Evolutionary conservation across 371 early-diverging fungal genomes (phyloP), one percentile per base, ranked within the genome.

Genomic region (Mucor plumbeus): DNA sequence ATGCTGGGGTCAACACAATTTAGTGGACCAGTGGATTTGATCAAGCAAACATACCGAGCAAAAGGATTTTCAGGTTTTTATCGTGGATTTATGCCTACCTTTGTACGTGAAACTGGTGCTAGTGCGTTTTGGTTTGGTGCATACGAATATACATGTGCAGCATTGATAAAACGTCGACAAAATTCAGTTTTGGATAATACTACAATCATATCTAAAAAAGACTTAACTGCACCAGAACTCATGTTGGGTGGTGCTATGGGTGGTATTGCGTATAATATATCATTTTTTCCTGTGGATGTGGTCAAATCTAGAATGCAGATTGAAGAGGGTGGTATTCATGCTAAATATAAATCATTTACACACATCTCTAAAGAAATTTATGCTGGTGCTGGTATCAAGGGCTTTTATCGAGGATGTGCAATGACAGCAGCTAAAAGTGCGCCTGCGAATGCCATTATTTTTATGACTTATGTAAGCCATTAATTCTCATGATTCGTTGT

Each of bases 61-160:
- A 95, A 96, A 5, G 65, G 65, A 5, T 35, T 94, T 8, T 59
- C 69, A 0, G 97, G 95, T 1, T 86, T 97, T 50, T 98, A 94
- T 75, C 88, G 87, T 62, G 98, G 98, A 3, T 93, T 94, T 71
- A 63, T 91, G 10, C 94, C 93, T 0, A 98, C 97, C 0, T 78
- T 95, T 50, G 76, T 95, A n/a, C 88, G 97, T 21, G 98, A 97
- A 74, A 84, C 90, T 1, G 88, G 92, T 14, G 98, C 97, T 33
- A 94, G 96, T 36, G 95, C 91, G 1, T 93, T 91, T 13, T 98
- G 97, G 97, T 98, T 98, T 74, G 97, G 97, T 62, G 85, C 91
- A 6, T 98, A 98, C 70, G 97, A 98, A 77, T 76, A 88, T 39
- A 83, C 88, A 1, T 90, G 91, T 68, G 80, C 80, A 15, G 67